Evolutionary conservation across 768 basidiomycete species (phyloP).

Genomic region (Pulveroboletus frians): DNA sequence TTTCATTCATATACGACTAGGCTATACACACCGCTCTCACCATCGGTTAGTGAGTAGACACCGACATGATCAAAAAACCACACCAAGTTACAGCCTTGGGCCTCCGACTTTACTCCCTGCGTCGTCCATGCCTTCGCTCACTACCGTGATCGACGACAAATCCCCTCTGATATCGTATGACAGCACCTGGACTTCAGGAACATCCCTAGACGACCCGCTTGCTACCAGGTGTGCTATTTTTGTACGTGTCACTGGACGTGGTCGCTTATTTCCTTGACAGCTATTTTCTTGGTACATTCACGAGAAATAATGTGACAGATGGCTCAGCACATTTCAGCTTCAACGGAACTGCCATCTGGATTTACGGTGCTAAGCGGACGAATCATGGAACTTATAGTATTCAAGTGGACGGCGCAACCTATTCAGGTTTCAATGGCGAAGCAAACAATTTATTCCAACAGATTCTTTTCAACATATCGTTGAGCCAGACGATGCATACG

Average conservation of each 20-base stretch:
- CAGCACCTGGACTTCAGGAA: constrained; percentile 18
- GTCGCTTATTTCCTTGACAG: constrained; percentile 15
- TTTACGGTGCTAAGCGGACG: constrained; percentile 46
- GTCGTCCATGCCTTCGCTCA: constrained; percentile 22
- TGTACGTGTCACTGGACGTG: neutral
- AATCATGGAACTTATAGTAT: constrained; percentile 46
- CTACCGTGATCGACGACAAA: constrained; percentile 29
- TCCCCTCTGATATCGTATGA: constrained; percentile 30
- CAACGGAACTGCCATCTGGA: constrained; percentile 44
- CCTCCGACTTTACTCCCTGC: neutral
- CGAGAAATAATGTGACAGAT: constrained; percentile 30
- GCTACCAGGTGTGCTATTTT: constrained; percentile 16
- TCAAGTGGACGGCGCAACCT: constrained; percentile 34
- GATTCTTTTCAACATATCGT: constrained; percentile 34
- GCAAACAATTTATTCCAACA: constrained; percentile 34
- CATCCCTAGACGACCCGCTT: constrained; percentile 4
- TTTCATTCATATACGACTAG: too few species aligned
- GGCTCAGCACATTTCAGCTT: constrained; percentile 40
- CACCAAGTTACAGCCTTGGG: neutral
- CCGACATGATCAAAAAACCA: neutral
- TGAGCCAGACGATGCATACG: constrained; percentile 34
- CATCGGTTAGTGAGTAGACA: neutral
- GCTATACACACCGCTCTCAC: too few species aligned
- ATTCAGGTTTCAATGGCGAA: constrained; percentile 27
- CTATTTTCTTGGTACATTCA: constrained; percentile 39